Percentiles rank a stretch among this genome's conserved stretches.
Evolutionary conservation across 75 land plant genomes (phyloP).

Genomic region (Pinus tabuliformis): DNA sequence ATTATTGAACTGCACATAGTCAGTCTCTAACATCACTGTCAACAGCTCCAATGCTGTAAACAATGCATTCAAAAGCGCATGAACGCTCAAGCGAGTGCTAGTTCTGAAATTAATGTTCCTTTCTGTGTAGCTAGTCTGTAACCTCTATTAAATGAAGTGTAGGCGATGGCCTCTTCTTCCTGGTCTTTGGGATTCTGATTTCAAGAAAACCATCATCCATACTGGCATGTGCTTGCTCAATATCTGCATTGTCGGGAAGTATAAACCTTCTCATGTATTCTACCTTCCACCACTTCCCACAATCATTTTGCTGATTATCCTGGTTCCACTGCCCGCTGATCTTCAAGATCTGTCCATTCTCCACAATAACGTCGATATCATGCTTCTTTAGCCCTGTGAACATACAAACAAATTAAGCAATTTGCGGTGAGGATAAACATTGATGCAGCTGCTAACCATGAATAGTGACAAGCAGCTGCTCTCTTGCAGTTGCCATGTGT

Average conservation of each 20-base stretch:
- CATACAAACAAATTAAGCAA: no score
- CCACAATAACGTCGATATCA: constrained; percentile 5
- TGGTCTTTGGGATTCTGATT: constrained; percentile 4
- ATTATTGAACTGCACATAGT: no score
- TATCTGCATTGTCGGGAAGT: neutral
- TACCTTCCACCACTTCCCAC: constrained; percentile 6
- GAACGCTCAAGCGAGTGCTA: no score
- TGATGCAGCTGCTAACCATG: no score
- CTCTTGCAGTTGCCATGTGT: no score
- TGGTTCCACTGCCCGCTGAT: constrained; percentile 3
- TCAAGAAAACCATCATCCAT: constrained; percentile 12
- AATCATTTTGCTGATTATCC: no score
- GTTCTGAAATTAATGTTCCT: no score
- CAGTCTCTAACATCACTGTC: no score
- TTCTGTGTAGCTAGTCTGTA: neutral
- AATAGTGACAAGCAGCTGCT: no score
- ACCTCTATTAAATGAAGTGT: neutral
- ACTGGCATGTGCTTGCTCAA: constrained; percentile 7
- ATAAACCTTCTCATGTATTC: constrained; percentile 8
- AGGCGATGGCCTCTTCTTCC: neutral
- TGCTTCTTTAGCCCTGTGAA: neutral
- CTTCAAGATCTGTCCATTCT: constrained; percentile 2
- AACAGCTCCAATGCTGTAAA: no score
- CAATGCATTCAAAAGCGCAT: no score
- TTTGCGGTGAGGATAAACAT: no score